Evolutionary conservation across 495 filamentous ascomycete genomes (phyloP), one percentile per base, ranked within the genome.

Genomic region (Neurospora terricola): DNA sequence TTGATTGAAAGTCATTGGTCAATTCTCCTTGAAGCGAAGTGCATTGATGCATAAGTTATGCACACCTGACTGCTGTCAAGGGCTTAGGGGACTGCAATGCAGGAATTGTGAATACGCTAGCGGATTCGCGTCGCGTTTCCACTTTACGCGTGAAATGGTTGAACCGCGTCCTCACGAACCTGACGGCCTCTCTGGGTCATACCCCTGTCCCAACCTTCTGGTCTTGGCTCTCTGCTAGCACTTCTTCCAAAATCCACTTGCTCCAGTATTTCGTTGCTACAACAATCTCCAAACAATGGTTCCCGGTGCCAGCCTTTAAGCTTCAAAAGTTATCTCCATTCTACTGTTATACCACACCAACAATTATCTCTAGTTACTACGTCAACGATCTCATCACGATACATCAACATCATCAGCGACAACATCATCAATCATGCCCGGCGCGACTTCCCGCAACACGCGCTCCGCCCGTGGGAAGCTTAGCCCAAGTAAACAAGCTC

Each of bases 371-470:
- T 71, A 38, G 42, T 37, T 70, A 36, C 40, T 70, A 36, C 71
- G 18, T 68, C 42, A 71, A 27, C 45, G 36, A 71, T 14, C 38
- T 36, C 38, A 18, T 45, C 23, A 21, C 70, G 14, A 30, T 23
- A 62, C 27, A 66, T 43, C 23, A n/a, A 54, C 36, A 42, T 74
- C 42, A 40, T 38, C 30, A 4, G 38, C 16, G 66, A 38, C 21
- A 30, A n/a, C 21, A 30, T 73, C 71, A 38, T 69, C 38, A 72
- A 80, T 76, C 34, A 81, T 81, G 80, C 80, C 80, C 38, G 76
- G 80, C 70, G 70, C 74, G 38, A 74, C 79, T 75, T 73, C 77
- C 39, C 77, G 77, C 43, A 73, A 43, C 27, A 75, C 72, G 70
- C 78, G 80, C 72, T 38, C 78, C 54, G 43, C 72, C 68, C 76